Evolutionary conservation across 2,329 filamentous ascomycete species (phyloP), one percentile per base, ranked within the genome.

Genomic region (Fusarium transvaalense): DNA sequence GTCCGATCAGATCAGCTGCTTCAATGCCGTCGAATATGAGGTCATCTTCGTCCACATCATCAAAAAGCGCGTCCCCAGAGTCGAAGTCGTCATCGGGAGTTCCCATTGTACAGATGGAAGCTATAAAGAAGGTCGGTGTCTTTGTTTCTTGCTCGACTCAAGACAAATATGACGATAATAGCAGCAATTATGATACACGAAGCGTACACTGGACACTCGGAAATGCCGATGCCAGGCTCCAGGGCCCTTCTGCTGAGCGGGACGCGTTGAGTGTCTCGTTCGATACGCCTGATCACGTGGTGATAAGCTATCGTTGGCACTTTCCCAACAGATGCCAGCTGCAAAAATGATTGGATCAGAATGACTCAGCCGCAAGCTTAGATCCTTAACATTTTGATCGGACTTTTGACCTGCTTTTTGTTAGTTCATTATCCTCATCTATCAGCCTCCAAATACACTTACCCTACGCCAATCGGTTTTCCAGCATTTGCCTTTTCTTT

Each of bases 41-140:
- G 10, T 71, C 67, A 35, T 69, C 60, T 15, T 68, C 72, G 21
- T 63, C 65, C 1, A 75, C 43, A 3, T 66, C 72, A 3, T 71
- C 64, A 31, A 74, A 74, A 29, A 76, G 74, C 25, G 73, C 74
- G 47, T 76, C 74, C 2, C 73, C 74, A 4, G 73, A 72, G 23
- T 72, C 73, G 12, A 76, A 76, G 2, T 72, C 74, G 15, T 73
- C 64, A 4, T 73, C 73, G 4, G 42, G 31, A 6, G 46, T 12
- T 3, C 39, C 48, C 66, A 69, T 51, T 51, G 13, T 69, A 12
- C 0, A 34, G 21, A 39, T 9, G 3, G 13, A 8, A 42, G 5
- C 8, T 17, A 5, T 21, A 7, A 15, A 15, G 10, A 35, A 34
- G 5, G 14, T 10, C 8, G 14, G 5, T 23, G 12, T 9, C 9